A percentile compares a stretch with the other conserved stretches of the same genome.
Conservation (phyloP, 2,329 filamentous ascomycete species). For the Botryotinia narcissicola region DNA sequence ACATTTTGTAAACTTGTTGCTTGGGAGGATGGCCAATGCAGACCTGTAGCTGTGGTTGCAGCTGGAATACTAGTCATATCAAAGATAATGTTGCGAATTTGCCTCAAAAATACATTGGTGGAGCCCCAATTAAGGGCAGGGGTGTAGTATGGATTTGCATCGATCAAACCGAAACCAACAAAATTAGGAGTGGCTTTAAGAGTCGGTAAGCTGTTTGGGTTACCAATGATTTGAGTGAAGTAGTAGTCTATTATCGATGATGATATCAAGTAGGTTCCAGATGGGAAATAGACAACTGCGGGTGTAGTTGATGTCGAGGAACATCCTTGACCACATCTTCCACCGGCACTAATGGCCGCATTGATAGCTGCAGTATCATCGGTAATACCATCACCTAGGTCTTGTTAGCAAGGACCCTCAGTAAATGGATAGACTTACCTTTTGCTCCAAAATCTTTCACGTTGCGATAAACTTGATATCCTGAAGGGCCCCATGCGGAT, state of each 20-base stretch:
- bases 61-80: slow-evolving; percentile 46
- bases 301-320: slow-evolving; percentile 50
- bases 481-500: slow-evolving; percentile 25
- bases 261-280: slow-evolving; percentile 34
- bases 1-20: slow-evolving; percentile 62
- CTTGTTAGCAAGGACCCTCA: slow-evolving; percentile 36
- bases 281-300: slow-evolving; percentile 34
- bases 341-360: slow-evolving; percentile 37
- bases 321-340: slow-evolving; percentile 46
- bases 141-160: slow-evolving; percentile 76
- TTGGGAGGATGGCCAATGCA: slow-evolving; percentile 55
- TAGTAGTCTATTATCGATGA: slow-evolving; percentile 30
- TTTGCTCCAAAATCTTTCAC: slow-evolving; percentile 26
- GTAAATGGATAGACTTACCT: slow-evolving; percentile 4
- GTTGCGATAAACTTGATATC: slow-evolving; percentile 26
- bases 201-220: slow-evolving; percentile 53
- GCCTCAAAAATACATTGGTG: slow-evolving; percentile 66
- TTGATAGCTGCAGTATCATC: slow-evolving; percentile 89
- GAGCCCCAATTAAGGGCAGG: slow-evolving; percentile 69
- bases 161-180: slow-evolving; percentile 72
- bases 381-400: slow-evolving; percentile 51
- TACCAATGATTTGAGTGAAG: slow-evolving; percentile 33
- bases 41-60: slow-evolving; percentile 39
- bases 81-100: slow-evolving; percentile 63
- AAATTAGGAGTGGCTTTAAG: slow-evolving; percentile 72